Base-by-base conservation (phyloP, 2,329 filamentous ascomycete species). In the Pseudofabraea citricarpa region DNA sequence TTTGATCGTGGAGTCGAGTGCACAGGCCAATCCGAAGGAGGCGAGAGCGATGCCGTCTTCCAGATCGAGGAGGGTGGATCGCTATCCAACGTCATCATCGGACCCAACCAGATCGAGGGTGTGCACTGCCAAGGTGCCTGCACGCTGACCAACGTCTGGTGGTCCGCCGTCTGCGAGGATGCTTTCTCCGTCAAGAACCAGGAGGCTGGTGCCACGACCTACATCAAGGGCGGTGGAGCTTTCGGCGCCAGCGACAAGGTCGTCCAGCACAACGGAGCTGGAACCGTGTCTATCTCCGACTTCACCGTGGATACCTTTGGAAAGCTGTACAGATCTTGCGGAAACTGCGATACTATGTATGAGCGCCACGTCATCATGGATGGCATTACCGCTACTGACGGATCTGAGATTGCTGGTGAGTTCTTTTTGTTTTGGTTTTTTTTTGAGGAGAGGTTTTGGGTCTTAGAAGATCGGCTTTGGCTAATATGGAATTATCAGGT, bases 321-420 rank as follows among this genome's bases (percentile, higher is more conserved):
- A 39, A 76, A 75, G 52, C 58, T 76, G 12, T 70, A 69, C 45
- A 68, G 73, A 43, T 68, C 63, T 47, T 77, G 72, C 53, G 73
- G 72, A 22, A 74, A 75, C 63, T 75, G 71, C 61, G 24, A 50
- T 2, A 60, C 58, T 12, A 60, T 42, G 36, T 45, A 46, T 23
- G 43, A 54, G 43, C 35, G 54, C 27, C 49, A 56, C 27, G 46
- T 57, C 43, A 60, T 71, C 47, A 62, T 75, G 44, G 60, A 69
- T 55, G 67, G 67, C 53, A 60, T 70, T 46, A 63, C 62, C 35
- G 65, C 66, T 47, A 57, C 61, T 37, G 59, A 64, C 44, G 72
- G 72, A 45, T 56, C 32, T 2, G 29, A 43, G n/a, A 26, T 56
- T 26, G 50, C 47, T 40, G 53, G 52, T 46, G 48, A 41, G 43